Evolutionary conservation across 2,329 filamentous ascomycete species (phyloP), one percentile per base, ranked within the genome.

Genomic region (Epichloe festucae): DNA sequence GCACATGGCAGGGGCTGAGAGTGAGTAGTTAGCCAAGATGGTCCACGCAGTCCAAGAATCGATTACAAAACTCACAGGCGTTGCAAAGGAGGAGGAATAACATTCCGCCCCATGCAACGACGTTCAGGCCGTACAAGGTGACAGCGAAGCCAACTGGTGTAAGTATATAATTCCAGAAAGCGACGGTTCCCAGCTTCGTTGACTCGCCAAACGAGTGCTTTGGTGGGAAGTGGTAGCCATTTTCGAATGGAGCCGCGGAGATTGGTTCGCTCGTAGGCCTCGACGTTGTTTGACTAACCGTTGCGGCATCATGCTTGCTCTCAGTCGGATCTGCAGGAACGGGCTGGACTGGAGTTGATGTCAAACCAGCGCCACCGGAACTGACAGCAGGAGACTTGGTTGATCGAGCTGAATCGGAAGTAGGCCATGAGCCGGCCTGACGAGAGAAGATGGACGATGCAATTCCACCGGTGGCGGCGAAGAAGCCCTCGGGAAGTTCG

Each of bases 81-180:
- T 89, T 87, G 71, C 83, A 85, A 27, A 95, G 79, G 2, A 95
- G 73, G 17, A 95, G 72, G 68, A 95, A 94, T 36, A 95, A 75
- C 89, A 95, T 95, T 53, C 85, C 88, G 49, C 89, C 89, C 89
- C 89, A 95, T 0, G 86, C 89, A 10, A 95, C 79, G 19, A 95
- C 78, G 56, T 91, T 90, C 52, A 93, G 75, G 12, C 84, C 81
- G 66, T 94, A 95, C 5, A 95, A 65, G 2, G 82, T 85, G 41
- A 91, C 78, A 50, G 87, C 70, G 63, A 93, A 89, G 3, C 89
- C 88, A 51, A 86, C 67, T 0, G 85, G 85, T 0, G 87, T 94
- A 39, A 78, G 70, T 59, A 85, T 79, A 70, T 88, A 95, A 49
- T 79, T 76, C 79, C 81, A 84, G 62, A 86, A 87, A 0, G 78